These are phyloP conservation scores for Aureobasidium uvarum DNA, from an alignment of 2,329 filamentous ascomycete species.

Conservation along the genomic window DNA sequence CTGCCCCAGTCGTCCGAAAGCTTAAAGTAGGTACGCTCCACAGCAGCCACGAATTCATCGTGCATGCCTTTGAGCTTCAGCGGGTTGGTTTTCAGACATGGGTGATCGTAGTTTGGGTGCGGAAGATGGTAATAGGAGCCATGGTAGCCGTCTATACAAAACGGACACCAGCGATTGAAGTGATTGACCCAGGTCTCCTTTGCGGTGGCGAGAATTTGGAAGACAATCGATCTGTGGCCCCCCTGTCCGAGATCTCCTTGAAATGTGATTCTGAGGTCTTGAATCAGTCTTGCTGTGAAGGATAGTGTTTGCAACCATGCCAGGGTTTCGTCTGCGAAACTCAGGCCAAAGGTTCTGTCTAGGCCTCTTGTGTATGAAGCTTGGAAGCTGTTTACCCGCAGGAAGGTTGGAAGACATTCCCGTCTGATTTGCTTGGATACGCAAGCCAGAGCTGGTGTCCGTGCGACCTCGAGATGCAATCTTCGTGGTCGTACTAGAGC, in stretches of 20 bases:
- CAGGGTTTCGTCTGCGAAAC: background rate
- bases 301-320: background rate
- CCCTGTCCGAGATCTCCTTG: slow-evolving; percentile 12
- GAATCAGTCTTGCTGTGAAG: background rate
- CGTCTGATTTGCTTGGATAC: slow-evolving; percentile 2
- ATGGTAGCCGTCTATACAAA: slow-evolving; percentile 19
- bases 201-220: background rate
- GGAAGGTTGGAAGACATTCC: background rate
- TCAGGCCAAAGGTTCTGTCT: slow-evolving; percentile 1
- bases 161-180: background rate
- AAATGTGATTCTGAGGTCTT: slow-evolving; percentile 13
- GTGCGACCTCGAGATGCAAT: slow-evolving; percentile 9
- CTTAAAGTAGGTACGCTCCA: slow-evolving; percentile 5
- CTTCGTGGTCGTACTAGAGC: slow-evolving; percentile 1
- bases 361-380: slow-evolving; percentile 2
- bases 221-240: background rate
- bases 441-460: slow-evolving; percentile 4
- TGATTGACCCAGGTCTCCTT: background rate
- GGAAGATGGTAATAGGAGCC: slow-evolving; percentile 6
- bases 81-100: background rate
- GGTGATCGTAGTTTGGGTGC: slow-evolving; percentile 8
- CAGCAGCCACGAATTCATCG: background rate
- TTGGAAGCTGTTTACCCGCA: slow-evolving; percentile 11
- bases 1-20: background rate
- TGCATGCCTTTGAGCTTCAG: slow-evolving; percentile 8